A percentile compares a stretch with the other conserved stretches of the same genome.
These are phyloP conservation scores for Ophiostoma novo-ulmi DNA, from an alignment of 2,329 filamentous ascomycete species.

Conservation along the genomic window DNA sequence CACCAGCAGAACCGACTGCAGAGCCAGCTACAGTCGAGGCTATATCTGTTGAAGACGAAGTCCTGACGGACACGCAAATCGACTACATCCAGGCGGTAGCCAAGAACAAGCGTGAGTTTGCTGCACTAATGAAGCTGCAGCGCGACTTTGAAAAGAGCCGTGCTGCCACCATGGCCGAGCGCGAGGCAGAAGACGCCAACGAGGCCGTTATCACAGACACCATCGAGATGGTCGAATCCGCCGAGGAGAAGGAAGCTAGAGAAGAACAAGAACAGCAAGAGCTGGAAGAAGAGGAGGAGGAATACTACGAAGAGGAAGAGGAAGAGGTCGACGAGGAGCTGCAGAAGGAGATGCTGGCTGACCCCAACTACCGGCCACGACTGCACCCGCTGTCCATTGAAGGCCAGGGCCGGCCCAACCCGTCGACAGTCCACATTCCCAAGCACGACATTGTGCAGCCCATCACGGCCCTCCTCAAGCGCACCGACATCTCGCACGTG, in stretches of 20 bases:
- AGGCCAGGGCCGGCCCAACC: constrained; percentile 69
- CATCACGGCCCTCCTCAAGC: constrained; percentile 61
- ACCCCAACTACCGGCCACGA: constrained; percentile 23
- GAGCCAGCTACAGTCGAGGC: not conserved
- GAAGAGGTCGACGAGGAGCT: constrained; percentile 24
- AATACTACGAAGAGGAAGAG: constrained; percentile 28
- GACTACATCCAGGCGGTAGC: constrained; percentile 47
- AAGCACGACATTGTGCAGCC: constrained; percentile 63
- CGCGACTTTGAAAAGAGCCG: constrained; percentile 51
- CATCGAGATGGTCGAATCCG: constrained; percentile 27
- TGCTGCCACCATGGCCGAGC: constrained; percentile 32
- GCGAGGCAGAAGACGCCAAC: constrained; percentile 36
- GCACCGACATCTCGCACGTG: constrained; percentile 69
- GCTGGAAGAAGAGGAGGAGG: constrained; percentile 29
- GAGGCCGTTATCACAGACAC: constrained; percentile 29
- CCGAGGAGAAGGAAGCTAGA: constrained; percentile 32
- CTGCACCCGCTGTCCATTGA: constrained; percentile 68
- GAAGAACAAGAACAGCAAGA: constrained; percentile 24
- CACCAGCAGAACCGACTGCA: not conserved
- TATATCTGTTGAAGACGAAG: constrained; percentile 3
- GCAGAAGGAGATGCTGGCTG: not conserved
- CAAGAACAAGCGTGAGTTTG: constrained; percentile 52
- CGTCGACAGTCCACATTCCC: constrained; percentile 71
- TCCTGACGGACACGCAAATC: constrained; percentile 35
- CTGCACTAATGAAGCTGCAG: constrained; percentile 50